Evolutionary conservation across 2,329 filamentous ascomycete genomes (phyloP).

Genomic region (Fonsecaea monophora): DNA sequence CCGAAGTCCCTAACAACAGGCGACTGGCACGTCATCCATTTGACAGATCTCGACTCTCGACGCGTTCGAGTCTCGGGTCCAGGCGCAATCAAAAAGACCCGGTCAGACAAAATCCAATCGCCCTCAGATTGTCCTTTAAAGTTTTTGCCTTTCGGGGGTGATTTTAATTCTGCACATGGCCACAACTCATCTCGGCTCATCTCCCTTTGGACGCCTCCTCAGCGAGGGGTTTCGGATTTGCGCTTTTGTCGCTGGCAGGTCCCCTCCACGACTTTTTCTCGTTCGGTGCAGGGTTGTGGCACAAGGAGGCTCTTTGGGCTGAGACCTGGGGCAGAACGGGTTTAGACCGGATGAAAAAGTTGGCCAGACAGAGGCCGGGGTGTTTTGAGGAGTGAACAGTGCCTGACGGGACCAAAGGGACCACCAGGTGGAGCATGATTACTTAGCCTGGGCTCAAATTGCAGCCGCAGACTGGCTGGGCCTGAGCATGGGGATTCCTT

Average conservation of each 20-base stretch:
- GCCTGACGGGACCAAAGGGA: not conserved
- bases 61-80: not conserved
- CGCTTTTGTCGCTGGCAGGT: not conserved
- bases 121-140: not conserved
- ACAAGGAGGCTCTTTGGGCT: constrained; percentile 31
- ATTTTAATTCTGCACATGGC: constrained; percentile 2
- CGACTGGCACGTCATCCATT: constrained; percentile 8
- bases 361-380: constrained; percentile 28
- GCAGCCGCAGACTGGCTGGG: constrained; percentile 7
- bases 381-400: constrained; percentile 10
- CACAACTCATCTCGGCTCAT: constrained; percentile 26
- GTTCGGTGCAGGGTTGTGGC: constrained; percentile 27
- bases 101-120: constrained; percentile 6
- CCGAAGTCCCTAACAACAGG: constrained; percentile 1
- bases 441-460: constrained; percentile 15
- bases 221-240: constrained; percentile 12
- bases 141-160: not conserved
- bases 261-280: constrained; percentile 11
- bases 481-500: constrained; percentile 18
- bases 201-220: constrained; percentile 20
- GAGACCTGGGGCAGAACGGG: constrained; percentile 27
- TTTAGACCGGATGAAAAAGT: constrained; percentile 21
- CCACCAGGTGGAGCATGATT: not conserved
- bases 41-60: constrained; percentile 4
- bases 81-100: not conserved